Base-by-base conservation (phyloP, 192 early-diverging fungal species). In the Entomortierella chlamydospora region DNA sequence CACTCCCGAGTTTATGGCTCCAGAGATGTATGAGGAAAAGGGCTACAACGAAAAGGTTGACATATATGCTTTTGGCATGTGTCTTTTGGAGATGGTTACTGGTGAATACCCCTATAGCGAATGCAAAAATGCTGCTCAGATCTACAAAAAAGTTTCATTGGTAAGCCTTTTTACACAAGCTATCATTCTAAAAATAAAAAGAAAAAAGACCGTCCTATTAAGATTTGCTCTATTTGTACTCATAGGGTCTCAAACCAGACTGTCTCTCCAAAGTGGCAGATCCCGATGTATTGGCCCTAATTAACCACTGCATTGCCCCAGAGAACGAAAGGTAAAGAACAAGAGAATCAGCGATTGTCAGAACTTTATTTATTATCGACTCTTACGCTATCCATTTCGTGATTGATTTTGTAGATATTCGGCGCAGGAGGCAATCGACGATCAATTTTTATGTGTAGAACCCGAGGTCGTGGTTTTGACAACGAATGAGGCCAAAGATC, bases 1-100 rank as follows among this genome's bases (percentile, higher is more conserved):
- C 37, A 93, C 92, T 5, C 92, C 92, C 6, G 92, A 92, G 74
- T 93, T 94, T 59, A 93, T 94, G 92, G 92, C 92, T 18, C 92
- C 93, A 31, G 93, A 94, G 83, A 92, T 94, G 91, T 94, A 94
- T 68, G 93, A 94, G 43, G 93, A 94, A 81, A 86, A 88, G 64
- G 91, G 91, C 10, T 94, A 94, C 77, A 93, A 78, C 82, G 93
- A 94, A 72, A 93, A 93, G 58, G 92, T 93, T 4, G 93, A 94
- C 54, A 93, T 94, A 53, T 94, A 94, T 79, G 93, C 93, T 15
- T 94, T 94, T 82, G 93, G 93, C 11, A 93, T 94, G 91, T 91
- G 92, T 49, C 73, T 94, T 6, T 65, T 94, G 20, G 93, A 94
- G 77, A 93, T 94, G 92, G 91, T 92, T 26, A 94, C 93, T 18